These are phyloP conservation scores for Penicillium atrosanguineum DNA, from an alignment of 495 filamentous ascomycete genomes.

Conservation along the genomic window DNA sequence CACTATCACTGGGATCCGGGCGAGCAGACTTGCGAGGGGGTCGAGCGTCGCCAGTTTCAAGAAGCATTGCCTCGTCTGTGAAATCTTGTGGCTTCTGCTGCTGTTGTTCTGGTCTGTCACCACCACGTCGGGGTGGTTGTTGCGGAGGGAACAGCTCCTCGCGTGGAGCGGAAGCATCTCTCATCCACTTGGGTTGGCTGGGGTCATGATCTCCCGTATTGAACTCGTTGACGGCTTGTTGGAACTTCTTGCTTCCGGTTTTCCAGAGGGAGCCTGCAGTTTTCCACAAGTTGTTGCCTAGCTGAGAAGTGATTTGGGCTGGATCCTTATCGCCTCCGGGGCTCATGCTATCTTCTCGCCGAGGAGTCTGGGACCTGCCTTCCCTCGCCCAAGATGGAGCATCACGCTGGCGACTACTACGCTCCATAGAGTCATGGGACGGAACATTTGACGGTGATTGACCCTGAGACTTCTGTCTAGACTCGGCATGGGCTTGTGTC, in stretches of 20 bases:
- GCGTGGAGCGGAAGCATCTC: constrained; percentile 53
- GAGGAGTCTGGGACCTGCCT: constrained; percentile 29
- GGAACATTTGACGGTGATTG: constrained; percentile 29
- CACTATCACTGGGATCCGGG: constrained; percentile 23
- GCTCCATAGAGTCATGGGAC: constrained; percentile 32
- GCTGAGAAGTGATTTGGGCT: constrained; percentile 72
- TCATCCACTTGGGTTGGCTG: constrained; percentile 94
- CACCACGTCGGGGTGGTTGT: constrained; percentile 16
- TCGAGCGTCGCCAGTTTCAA: constrained; percentile 62
- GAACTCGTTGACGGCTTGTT: constrained; percentile 88
- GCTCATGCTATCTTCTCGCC: constrained; percentile 52
- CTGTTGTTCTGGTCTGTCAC: constrained; percentile 15
- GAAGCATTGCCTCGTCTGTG: constrained; percentile 88
- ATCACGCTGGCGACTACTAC: constrained; percentile 37
- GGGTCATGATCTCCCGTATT: constrained; percentile 71
- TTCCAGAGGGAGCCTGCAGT: constrained; percentile 96
- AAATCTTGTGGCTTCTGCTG: constrained; percentile 36
- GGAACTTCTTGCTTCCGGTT: constrained; percentile 87
- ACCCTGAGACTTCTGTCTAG: constrained; percentile 55
- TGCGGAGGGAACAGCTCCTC: constrained; percentile 24
- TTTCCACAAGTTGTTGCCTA: constrained; percentile 83
- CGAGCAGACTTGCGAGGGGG: constrained; percentile 37
- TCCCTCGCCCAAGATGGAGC: constrained; percentile 40
- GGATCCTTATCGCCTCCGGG: constrained; percentile 71
- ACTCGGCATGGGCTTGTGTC: constrained; percentile 81